Percentiles rank a stretch among this genome's conserved stretches.
Evolutionary conservation across 257 asterid genomes (phyloP).

Genomic region (Fraxinus americana): DNA sequence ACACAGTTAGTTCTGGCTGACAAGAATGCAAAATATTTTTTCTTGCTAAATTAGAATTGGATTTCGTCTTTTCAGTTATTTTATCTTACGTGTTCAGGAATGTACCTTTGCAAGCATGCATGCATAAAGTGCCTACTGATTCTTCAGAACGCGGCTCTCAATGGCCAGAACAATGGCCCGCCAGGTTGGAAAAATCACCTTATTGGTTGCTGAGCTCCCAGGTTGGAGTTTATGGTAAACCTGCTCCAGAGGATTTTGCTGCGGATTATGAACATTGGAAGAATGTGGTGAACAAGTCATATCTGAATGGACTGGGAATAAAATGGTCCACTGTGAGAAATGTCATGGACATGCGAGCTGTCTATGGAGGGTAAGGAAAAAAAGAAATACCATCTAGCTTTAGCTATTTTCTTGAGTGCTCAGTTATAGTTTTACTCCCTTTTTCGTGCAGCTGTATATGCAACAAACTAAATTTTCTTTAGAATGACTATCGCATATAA

Average conservation of each 20-base stretch:
- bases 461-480: not conserved
- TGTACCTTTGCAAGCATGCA: constrained; percentile 89
- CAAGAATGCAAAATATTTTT: not conserved
- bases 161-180: constrained; percentile 94
- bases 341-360: constrained; percentile 97
- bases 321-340: constrained; percentile 92
- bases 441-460: not conserved
- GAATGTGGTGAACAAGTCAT: constrained; percentile 78
- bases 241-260: constrained; percentile 92
- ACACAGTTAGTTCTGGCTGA: not conserved
- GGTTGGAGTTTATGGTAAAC: constrained; percentile 92
- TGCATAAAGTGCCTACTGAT: constrained; percentile 74
- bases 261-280: constrained; percentile 90
- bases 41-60: constrained; percentile 7
- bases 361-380: constrained; percentile 90
- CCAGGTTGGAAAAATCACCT: constrained; percentile 67
- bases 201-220: constrained; percentile 86
- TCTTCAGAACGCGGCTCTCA: constrained; percentile 78
- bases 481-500: not conserved
- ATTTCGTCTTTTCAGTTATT: not conserved
- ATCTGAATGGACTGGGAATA: constrained; percentile 79
- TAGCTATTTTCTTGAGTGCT: not conserved
- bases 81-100: constrained; percentile 56
- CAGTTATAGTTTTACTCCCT: not conserved
- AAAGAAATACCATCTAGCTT: not conserved